Base-by-base conservation (phyloP, 306 rosid species). In the Amphicarpaea edgeworthii region DNA sequence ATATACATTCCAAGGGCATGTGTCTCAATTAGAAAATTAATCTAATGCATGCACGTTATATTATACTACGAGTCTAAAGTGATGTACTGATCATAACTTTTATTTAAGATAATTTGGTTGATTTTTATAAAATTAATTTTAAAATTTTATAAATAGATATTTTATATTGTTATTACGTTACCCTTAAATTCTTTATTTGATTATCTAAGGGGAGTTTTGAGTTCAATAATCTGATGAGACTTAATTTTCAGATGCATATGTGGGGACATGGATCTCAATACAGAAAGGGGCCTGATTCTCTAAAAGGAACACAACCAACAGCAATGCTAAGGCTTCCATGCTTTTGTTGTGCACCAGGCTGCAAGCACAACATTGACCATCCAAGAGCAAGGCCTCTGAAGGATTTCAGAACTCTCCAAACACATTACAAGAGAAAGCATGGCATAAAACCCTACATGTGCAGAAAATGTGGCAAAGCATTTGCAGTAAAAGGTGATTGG, bases 191-290 rank as follows among this genome's bases (percentile, higher is more conserved):
- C n/a, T n/a, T n/a, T n/a, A n/a, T n/a, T n/a, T n/a, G n/a, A n/a
- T n/a, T n/a, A n/a, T n/a, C n/a, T n/a, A n/a, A n/a, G n/a, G n/a
- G n/a, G n/a, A n/a, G n/a, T n/a, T n/a, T n/a, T n/a, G n/a, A n/a
- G n/a, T n/a, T n/a, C n/a, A n/a, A n/a, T n/a, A n/a, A n/a, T n/a
- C 2, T 49, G 8, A 67, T 81, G 41, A 24, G 41, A 24, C 32
- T 49, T 65, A 42, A 65, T 6, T 65, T 61, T 40, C 76, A 90
- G 96, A 88, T 88, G 96, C 96, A 90, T 76, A 88, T 88, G 93
- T 90, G 93, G 96, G 93, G 93, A 45, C 96, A 90, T 59, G 96
- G 96, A 61, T 90, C 96, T 24, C 93, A 90, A 71, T 88, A 88
- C 74, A 85, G 96, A 28, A 84, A 84, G 19, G 87, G 87, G 0